Evolutionary conservation across 192 early-diverging fungal species (phyloP), one percentile per base, ranked within the genome.

Genomic region (Phycomyces nitens): DNA sequence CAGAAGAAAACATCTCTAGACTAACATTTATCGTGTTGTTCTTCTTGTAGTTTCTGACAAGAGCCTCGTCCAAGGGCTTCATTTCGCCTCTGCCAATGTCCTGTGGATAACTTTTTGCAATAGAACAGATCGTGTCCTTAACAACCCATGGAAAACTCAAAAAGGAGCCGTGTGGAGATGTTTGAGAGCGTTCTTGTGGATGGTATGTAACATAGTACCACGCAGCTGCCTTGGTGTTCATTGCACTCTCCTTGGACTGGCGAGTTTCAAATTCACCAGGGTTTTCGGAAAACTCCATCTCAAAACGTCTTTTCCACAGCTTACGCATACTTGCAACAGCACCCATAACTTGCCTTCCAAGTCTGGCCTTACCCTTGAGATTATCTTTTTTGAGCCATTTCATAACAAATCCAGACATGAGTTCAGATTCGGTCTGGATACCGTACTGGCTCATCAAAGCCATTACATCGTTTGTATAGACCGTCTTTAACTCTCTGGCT

Each of bases 121-220:
- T 56, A 11, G 38, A 38, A 59, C 57, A 59, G 9, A 59, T 1
- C 1, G 41, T 24, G 15, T 59, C 57, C 22, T 40, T 41, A 12
- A 39, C 57, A 9, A 59, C 23, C 57, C 57, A 59, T 3, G 41
- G 34, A 59, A 59, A 59, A 12, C 57, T 43, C n/a, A 42, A 43
- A 42, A 59, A 43, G n/a, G 14, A 11, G 9, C 34, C 40, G 12
- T 59, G n/a, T 41, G 20, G 22, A 34, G 41, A 21, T 1, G 15
- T 7, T 6, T 22, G 40, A 5, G 29, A 38, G 9, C 14, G 24
- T 62, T 78, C 76, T 3, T 43, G 39, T 12, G 71, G 58, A 58
- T 81, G 76, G 68, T 90, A 90, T 5, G 82, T 83, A 20, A 80
- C 87, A 18, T 82, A 79, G 42, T 90, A 90, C 88, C 87, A 90